Conservation (phyloP, 2,329 filamentous ascomycete genomes). For the Clonostachys solani region DNA sequence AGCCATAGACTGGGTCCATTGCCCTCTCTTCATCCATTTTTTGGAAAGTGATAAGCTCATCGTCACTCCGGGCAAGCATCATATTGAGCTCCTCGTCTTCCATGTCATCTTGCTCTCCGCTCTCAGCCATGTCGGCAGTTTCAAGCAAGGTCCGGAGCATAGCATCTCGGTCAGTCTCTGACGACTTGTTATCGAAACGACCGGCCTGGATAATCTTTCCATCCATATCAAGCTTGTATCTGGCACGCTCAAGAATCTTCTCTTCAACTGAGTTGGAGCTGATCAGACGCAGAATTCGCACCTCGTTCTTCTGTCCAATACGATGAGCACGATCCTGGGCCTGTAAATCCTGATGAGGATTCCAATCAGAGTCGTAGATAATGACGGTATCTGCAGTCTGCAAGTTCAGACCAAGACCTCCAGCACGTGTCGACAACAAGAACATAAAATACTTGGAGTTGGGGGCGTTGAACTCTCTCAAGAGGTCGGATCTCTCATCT, state of each 20-base stretch:
- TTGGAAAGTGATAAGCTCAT: conserved; percentile 75
- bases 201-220: conserved; percentile 99
- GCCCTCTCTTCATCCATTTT: conserved; percentile 74
- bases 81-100: conserved; percentile 96
- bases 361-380: conserved; percentile 99
- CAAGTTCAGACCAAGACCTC: conserved; percentile 94
- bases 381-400: conserved; percentile 99
- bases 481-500: conserved; percentile 88
- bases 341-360: conserved; percentile 97
- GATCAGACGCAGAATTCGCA: conserved; percentile 91
- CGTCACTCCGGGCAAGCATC: conserved; percentile 84
- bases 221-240: conserved; percentile 98
- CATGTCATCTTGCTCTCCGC: conserved; percentile 87
- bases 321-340: conserved; percentile 99
- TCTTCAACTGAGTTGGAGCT: conserved; percentile 97
- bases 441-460: conserved; percentile 96
- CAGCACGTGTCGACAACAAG: conserved; percentile 94
- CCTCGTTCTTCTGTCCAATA: conserved; percentile 99
- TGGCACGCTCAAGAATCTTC: conserved; percentile 93
- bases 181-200: conserved; percentile 99
- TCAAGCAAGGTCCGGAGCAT: conserved; percentile 93
- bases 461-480: conserved; percentile 86
- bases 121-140: conserved; percentile 66
- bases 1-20: conserved; percentile 67
- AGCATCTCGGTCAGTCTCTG: conserved; percentile 95